phyloP scores from a whole-genome alignment of 1,284 basidiomycete species.

The Ceratorhiza oryzae-sativae region DNA sequence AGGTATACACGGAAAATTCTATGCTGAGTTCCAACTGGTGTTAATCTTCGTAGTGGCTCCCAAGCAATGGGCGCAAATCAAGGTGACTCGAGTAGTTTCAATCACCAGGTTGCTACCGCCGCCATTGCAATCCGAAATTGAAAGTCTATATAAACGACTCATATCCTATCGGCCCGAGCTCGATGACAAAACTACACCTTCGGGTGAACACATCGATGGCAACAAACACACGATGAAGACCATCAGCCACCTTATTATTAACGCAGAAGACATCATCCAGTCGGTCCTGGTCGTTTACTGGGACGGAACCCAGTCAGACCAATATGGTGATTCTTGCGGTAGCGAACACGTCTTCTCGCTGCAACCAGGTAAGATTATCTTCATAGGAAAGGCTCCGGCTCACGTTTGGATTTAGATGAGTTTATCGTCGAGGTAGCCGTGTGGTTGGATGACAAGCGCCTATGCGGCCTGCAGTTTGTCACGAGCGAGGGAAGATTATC shows the following conservation, averaged over 20 bases:
- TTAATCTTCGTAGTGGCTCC: background rate
- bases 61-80: background rate
- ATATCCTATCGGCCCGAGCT: background rate
- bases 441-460: background rate
- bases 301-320: background rate
- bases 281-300: background rate
- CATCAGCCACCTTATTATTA: background rate
- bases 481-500: slow-evolving; percentile 1
- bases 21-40: background rate
- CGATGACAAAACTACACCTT: background rate
- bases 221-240: background rate
- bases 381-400: background rate
- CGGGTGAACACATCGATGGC: background rate
- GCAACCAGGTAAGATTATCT: background rate
- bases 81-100: background rate
- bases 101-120: background rate
- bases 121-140: background rate
- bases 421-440: background rate
- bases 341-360: background rate
- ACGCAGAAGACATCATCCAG: background rate
- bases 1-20: background rate
- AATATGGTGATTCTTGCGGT: background rate
- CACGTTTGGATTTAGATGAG: background rate
- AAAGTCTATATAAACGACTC: background rate
- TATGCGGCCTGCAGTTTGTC: background rate